phyloP scores from a whole-genome alignment of 768 basidiomycete genomes.

The Glaciozyma martinii region DNA sequence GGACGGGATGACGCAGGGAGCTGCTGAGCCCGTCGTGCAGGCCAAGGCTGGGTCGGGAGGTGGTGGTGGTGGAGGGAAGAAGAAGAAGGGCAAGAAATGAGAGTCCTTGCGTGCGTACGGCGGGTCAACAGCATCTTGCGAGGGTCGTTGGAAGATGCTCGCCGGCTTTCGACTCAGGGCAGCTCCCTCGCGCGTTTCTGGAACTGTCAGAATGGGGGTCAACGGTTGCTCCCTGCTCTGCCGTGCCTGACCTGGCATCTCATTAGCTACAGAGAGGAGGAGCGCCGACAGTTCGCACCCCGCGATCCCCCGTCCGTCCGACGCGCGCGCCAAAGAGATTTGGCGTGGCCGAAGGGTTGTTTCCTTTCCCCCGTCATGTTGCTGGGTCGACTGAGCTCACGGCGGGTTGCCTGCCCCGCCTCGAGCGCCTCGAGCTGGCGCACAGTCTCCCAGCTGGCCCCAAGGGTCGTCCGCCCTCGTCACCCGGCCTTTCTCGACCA shows the following conservation, averaged over 20 bases:
- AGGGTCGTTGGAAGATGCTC: background rate
- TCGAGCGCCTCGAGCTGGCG: background rate
- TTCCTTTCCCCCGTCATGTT: too few relatives aligned
- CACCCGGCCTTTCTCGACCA: conserved; percentile 16
- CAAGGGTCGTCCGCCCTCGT: background rate
- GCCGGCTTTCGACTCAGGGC: background rate
- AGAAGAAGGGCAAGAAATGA: conserved; percentile 22
- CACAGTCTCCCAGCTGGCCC: background rate
- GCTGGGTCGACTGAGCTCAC: background rate
- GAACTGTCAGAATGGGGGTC: too few relatives aligned
- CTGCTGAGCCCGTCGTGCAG: conserved; percentile 28
- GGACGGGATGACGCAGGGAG: conserved; percentile 33
- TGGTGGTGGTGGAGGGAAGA: conserved; percentile 34
- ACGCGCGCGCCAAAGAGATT: too few relatives aligned
- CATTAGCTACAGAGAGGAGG: too few relatives aligned
- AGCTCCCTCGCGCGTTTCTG: too few relatives aligned
- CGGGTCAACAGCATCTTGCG: background rate
- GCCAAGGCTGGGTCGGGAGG: conserved; percentile 29
- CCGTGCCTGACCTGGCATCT: too few relatives aligned
- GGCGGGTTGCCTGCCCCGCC: background rate
- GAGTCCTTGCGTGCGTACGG: background rate
- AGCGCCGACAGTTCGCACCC: too few relatives aligned
- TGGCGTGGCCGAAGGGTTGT: too few relatives aligned
- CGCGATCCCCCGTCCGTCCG: too few relatives aligned
- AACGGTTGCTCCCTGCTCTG: too few relatives aligned